Conservation (phyloP, 768 basidiomycete species). For the Tephrocybe sp. region DNA sequence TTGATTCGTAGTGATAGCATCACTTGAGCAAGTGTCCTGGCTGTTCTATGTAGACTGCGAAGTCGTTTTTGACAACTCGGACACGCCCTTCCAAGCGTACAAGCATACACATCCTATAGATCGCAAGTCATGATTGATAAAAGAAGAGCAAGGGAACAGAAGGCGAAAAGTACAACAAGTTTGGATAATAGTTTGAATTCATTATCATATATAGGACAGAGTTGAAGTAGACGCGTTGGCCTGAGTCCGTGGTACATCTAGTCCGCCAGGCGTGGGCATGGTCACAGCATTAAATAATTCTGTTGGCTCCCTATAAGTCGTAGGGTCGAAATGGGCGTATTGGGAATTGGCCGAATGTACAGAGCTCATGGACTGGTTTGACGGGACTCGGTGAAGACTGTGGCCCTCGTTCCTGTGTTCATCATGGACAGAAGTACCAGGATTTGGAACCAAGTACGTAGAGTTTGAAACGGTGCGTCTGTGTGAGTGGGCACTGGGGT, state of each 20-base stretch:
- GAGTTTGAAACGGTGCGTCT: constrained; percentile 10
- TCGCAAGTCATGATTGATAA: too few relatives aligned
- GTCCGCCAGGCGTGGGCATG: not conserved
- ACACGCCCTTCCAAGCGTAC: too few relatives aligned
- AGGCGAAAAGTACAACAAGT: too few relatives aligned
- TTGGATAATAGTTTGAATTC: not conserved
- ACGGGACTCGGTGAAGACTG: constrained; percentile 6
- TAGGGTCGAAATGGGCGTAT: constrained; percentile 9
- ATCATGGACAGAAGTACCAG: not conserved
- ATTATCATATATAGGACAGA: constrained; percentile 2
- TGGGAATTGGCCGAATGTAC: constrained; percentile 8
- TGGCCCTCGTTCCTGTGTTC: not conserved
- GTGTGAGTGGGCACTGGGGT: not conserved
- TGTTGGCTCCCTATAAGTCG: constrained; percentile 12
- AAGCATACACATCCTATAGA: too few relatives aligned
- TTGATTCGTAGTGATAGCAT: too few relatives aligned
- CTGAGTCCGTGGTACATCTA: not conserved
- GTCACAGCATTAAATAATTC: not conserved
- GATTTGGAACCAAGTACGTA: constrained; percentile 1
- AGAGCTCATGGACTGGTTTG: constrained; percentile 13
- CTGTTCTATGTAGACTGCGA: too few relatives aligned
- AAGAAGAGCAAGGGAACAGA: too few relatives aligned
- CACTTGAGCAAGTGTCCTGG: too few relatives aligned
- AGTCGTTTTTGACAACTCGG: too few relatives aligned
- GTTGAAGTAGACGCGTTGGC: constrained; percentile 7